Base-by-base conservation (phyloP, 2,329 filamentous ascomycete genomes). In the Scedosporium minutisporum region DNA sequence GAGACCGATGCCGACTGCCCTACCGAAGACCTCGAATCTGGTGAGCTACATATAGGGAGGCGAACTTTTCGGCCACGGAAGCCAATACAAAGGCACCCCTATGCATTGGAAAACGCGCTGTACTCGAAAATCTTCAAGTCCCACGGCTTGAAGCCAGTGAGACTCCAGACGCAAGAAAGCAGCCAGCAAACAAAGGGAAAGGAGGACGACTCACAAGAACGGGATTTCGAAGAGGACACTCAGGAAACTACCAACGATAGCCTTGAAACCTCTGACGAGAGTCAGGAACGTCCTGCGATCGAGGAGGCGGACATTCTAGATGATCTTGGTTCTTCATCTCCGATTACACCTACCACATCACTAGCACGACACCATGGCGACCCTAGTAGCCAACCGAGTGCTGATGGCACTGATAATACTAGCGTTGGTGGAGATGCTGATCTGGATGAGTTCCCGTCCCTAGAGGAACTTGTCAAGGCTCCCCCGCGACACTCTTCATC, bases 21-120 rank as follows among this genome's bases (percentile, higher is more conserved):
- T 21, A 33, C 41, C 57, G 41, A 53, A 62, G 6, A 64, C 61
- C 60, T 64, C 59, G 46, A 62, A 64, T 25, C 5, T 51, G 23
- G 62, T 27, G 62, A 67, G 69, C 14, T 64, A 75, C 29, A 73
- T 72, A 12, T 71, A 76, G 57, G 76, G 78, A 53, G 33, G 64
- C 77, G 82, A 41, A 83, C 80, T 3, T 72, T 86, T n/a, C 77
- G 83, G 6, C 82, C 82, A 1, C 78, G 83, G 21, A 86, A 85
- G 64, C 82, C 82, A 1, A 86, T 86, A 6, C 83, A 86, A 68
- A 76, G 85, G 67, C 82, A 85, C 55, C 83, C 83, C 3, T 86
- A 86, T 65, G 71, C 81, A 5, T 72, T 85, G 3, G 83, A 86
- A 65, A 81, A 78, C 67, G 82, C 77, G 0, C 77, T 80, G 29